Base-by-base conservation (phyloP, 116 monocot genomes). In the Papilionanthe hybrid region DNA sequence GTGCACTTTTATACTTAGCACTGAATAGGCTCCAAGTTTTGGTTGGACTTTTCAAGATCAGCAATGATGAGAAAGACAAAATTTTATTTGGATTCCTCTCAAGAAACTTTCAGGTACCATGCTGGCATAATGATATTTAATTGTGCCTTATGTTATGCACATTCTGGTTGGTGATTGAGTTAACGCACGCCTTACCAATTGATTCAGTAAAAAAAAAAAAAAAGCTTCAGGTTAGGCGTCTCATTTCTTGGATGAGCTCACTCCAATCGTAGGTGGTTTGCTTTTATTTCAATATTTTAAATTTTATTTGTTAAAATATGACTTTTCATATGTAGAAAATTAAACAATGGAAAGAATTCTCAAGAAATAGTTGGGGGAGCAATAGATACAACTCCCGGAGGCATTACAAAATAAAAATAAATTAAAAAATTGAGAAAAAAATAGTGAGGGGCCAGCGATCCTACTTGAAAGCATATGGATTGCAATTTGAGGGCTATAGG, bases 11-110 rank as follows among this genome's bases (percentile, higher is more conserved):
- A 48, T 98, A 98, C 81, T 77, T 98, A 73, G 98, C 95, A 78
- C 68, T 98, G 79, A 98, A 93, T 80, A 84, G 95, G 67, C 79
- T 92, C 83, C 95, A 94, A 86, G 98, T 99, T 78, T 86, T 99
- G 79, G 81, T 85, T 81, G 95, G 98, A 9, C 95, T 99, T 78
- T 95, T 95, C 85, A 99, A 91, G 78, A 79, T 99, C 79, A 95
- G 91, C 89, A 99, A 81, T 85, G 84, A 99, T 84, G 93, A 95
- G 82, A 99, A 93, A 55, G 93, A 99, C 81, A 99, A 91, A 85
- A 48, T 84, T 47, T 84, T 95, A 68, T 87, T 91, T 85, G 88
- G 85, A 79, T 99, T 99, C 84, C 91, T 99, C 76, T 88, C 88
- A 81, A 89, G 98, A 45, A 99, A 99, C 86, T 99, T 99, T 58